phyloP scores from a whole-genome alignment of 306 rosid species.

The Fragaria ananassa region DNA sequence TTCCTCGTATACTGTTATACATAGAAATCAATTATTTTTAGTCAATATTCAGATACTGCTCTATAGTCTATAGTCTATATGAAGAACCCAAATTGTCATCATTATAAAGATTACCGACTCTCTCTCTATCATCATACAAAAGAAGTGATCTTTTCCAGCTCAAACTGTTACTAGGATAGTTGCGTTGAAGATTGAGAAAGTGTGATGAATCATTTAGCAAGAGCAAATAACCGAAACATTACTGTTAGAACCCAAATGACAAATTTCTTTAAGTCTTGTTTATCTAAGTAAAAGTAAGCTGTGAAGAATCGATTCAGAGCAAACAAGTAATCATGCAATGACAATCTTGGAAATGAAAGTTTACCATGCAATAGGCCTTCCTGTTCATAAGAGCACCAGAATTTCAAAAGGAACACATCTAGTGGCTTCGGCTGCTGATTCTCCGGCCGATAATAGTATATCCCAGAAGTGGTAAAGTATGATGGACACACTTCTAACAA shows the following conservation, averaged over 20 bases:
- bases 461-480: conserved; percentile 40
- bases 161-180: neutral
- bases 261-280: neutral
- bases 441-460: conserved; percentile 36
- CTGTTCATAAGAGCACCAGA: conserved; percentile 52
- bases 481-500: conserved; percentile 57
- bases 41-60: neutral
- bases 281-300: neutral
- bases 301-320: neutral
- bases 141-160: neutral
- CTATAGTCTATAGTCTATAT: too few relatives aligned
- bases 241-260: neutral
- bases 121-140: neutral
- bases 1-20: neutral
- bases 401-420: conserved; percentile 51
- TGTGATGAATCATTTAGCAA: neutral
- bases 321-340: neutral
- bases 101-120: neutral
- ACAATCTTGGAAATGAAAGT: neutral
- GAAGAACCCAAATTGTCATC: neutral
- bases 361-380: conserved; percentile 54
- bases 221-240: neutral
- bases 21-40: neutral
- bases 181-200: neutral
- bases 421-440: conserved; percentile 36